phyloP scores from a whole-genome alignment of 1,139 yeast species.

The Candida gigantensis region DNA sequence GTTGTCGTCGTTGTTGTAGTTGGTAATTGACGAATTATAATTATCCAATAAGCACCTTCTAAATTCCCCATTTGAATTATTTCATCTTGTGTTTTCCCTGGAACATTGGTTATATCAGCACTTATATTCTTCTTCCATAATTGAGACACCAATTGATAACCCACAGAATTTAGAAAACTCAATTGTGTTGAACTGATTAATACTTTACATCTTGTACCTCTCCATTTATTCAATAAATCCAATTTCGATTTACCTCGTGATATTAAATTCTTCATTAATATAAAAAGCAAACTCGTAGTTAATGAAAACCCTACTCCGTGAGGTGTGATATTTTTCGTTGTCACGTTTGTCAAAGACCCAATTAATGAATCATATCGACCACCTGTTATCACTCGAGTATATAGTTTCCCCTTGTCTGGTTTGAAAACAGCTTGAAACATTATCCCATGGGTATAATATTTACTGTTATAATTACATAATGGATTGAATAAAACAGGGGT shows the following conservation, averaged over 20 bases:
- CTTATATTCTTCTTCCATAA: conserved; percentile 74
- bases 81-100: conserved; percentile 59
- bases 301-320: conserved; percentile 86
- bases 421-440: conserved; percentile 87
- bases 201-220: conserved; percentile 68
- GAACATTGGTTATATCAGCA: conserved; percentile 61
- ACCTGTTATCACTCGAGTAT: conserved; percentile 74
- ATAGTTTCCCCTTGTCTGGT: conserved; percentile 40
- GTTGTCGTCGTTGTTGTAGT: too few species aligned
- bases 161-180: conserved; percentile 53
- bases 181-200: conserved; percentile 68
- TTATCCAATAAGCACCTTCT: conserved; percentile 76
- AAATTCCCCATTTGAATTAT: conserved; percentile 60
- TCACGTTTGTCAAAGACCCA: conserved; percentile 52
- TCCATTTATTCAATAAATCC: conserved; percentile 28
- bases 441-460: conserved; percentile 74
- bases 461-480: conserved; percentile 75
- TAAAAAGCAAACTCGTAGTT: conserved; percentile 41
- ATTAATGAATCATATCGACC: conserved; percentile 85
- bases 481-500: conserved; percentile 56
- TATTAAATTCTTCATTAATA: conserved; percentile 40
- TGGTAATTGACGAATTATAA: conserved; percentile 69
- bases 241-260: conserved; percentile 24
- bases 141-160: conserved; percentile 59
- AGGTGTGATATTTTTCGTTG: conserved; percentile 28